These are phyloP conservation scores for Argentina anserina DNA, from an alignment of 306 rosid species.

Conservation along the genomic window DNA sequence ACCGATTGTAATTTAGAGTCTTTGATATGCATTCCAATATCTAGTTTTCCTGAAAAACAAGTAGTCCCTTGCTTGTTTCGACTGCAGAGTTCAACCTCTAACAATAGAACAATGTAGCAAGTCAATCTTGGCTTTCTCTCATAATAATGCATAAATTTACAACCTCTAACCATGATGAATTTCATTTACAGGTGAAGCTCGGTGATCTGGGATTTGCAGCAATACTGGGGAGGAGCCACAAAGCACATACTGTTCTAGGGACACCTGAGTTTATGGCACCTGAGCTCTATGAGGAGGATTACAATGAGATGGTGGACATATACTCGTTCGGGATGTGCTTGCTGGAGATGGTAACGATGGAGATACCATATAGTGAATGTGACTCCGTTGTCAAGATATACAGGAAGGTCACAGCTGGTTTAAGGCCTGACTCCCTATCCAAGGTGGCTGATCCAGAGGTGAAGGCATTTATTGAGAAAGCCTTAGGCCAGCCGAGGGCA, in stretches of 20 bases:
- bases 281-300: constrained; percentile 86
- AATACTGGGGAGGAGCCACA: constrained; percentile 73
- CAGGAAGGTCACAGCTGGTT: constrained; percentile 71
- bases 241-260: constrained; percentile 81
- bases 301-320: constrained; percentile 95
- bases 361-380: constrained; percentile 91
- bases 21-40: background rate
- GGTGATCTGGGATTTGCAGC: constrained; percentile 95
- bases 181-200: constrained; percentile 56
- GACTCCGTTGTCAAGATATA: constrained; percentile 79
- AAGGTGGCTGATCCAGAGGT: constrained; percentile 62
- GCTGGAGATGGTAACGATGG: constrained; percentile 91
- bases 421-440: constrained; percentile 61
- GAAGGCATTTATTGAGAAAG: constrained; percentile 70
- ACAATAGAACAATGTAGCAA: background rate
- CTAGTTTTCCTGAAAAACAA: background rate
- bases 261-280: constrained; percentile 98
- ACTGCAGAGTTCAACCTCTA: background rate
- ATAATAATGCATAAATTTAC: too few relatives aligned
- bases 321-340: constrained; percentile 92
- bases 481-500: constrained; percentile 79
- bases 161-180: constrained; percentile 2
- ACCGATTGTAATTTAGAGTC: background rate
- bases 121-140: background rate
- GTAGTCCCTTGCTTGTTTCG: background rate